Base-by-base conservation (phyloP, 805 yeast genomes). In the Danielia reshetovae region DNA sequence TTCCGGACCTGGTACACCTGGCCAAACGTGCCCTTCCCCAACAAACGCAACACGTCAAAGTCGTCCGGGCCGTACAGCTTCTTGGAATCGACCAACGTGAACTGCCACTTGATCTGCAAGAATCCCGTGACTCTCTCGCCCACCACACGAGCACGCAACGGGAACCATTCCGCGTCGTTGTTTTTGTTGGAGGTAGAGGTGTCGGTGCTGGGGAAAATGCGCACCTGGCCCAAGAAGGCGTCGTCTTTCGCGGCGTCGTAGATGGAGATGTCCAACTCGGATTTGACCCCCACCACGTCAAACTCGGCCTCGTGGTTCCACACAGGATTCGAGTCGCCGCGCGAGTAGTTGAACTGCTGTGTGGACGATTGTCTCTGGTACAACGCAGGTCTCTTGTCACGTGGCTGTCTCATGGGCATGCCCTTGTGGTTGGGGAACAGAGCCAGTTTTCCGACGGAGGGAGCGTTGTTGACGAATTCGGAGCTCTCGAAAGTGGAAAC, bases 21-120 rank as follows among this genome's bases (percentile, higher is more conserved):
- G 21, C 98, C 98, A 69, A 90, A 90, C 1, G 97, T 93, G 35
- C 98, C 98, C 57, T 87, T 88, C 42, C 98, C 98, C 42, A 90
- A 69, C 34, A 90, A 69, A 53, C 96, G 74, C 50, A 93, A 74
- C 12, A 90, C 87, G 58, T 89, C 96, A 60, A 93, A 93, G 62
- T 93, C 97, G 33, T 81, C 82, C 4, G 98, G 98, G 1, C 96
- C 96, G 54, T 82, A 85, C 48, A 82, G 85, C 49, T 79, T 77
- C 58, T 85, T 82, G 32, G 77, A 68, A 14, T 84, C 78, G 23
- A 77, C 65, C 30, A 77, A 77, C 11, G 68, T 53, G 60, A 81
- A 90, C 45, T 78, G 79, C 72, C 89, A 77, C 45, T 77, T 72
- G 36, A 93, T 78, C 47, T 79, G 77, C 40, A 90, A 78, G 35